These are phyloP conservation scores for Hamigera avellanea DNA, from an alignment of 495 filamentous ascomycete species.

Conservation along the genomic window DNA sequence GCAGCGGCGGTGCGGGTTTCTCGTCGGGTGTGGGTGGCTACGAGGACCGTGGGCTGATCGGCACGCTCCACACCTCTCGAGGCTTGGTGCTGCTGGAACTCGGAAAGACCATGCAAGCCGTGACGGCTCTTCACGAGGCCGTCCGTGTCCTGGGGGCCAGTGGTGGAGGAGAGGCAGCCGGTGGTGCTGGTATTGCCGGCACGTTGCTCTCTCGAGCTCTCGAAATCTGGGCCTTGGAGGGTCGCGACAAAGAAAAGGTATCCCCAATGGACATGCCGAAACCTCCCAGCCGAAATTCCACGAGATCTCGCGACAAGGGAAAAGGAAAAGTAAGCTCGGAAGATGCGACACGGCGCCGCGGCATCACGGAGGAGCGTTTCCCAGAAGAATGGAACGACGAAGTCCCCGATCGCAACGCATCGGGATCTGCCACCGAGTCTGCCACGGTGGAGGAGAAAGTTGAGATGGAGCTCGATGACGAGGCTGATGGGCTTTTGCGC, in stretches of 20 bases:
- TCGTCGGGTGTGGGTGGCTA: constrained; percentile 30
- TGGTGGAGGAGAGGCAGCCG: constrained; percentile 47
- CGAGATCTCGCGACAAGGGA: constrained; percentile 17
- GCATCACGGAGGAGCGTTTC: constrained; percentile 9
- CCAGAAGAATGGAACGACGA: constrained; percentile 28
- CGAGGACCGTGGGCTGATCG: constrained; percentile 33
- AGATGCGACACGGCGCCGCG: constrained; percentile 15
- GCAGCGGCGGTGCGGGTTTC: constrained; percentile 20
- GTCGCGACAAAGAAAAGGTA: constrained; percentile 15
- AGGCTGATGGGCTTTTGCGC: constrained; percentile 26
- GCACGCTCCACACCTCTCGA: constrained; percentile 33
- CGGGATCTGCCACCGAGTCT: constrained; percentile 3
- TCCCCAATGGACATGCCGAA: constrained; percentile 8
- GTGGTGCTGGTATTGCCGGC: constrained; percentile 57
- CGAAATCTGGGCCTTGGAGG: constrained; percentile 49
- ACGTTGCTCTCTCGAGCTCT: constrained; percentile 64
- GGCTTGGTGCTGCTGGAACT: constrained; percentile 65
- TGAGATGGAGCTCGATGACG: constrained; percentile 31
- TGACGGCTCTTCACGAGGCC: constrained; percentile 59
- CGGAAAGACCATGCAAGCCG: constrained; percentile 52
- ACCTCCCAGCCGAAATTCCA: constrained; percentile 9
- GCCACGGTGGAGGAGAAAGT: constrained; percentile 22
- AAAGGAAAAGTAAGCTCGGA: constrained; percentile 10
- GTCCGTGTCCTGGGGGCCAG: constrained; percentile 40
- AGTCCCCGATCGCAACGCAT: constrained; percentile 15